A percentile compares a stretch with the other conserved stretches of the same genome.
phyloP scores from a whole-genome alignment of 768 basidiomycete genomes.

The Tremella yokohamensis region DNA sequence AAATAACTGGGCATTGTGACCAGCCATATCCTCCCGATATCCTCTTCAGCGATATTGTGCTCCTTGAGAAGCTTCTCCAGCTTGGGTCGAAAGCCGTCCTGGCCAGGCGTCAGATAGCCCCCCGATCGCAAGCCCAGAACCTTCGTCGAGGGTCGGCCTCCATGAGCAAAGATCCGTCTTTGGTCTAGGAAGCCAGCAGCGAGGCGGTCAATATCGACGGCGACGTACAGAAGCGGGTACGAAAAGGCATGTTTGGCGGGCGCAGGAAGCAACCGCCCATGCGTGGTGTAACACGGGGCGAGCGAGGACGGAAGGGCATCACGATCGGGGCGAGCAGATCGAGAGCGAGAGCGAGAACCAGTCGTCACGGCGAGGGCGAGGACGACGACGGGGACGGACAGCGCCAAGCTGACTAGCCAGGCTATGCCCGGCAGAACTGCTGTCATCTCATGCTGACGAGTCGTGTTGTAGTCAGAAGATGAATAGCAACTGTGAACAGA shows the following conservation, averaged over 20 bases:
- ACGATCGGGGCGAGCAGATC: neutral
- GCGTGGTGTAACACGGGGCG: neutral
- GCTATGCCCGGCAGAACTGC: no score
- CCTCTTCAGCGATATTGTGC: constrained; percentile 5
- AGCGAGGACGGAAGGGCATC: neutral
- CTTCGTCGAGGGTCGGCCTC: constrained; percentile 53
- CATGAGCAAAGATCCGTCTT: constrained; percentile 59
- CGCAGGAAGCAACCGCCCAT: neutral
- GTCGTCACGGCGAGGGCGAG: no score
- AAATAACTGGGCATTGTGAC: constrained; percentile 69
- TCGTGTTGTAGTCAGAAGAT: no score
- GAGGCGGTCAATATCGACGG: constrained; percentile 60
- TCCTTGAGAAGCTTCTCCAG: constrained; percentile 14
- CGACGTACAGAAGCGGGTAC: constrained; percentile 60
- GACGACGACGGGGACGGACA: no score
- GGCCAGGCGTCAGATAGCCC: constrained; percentile 54
- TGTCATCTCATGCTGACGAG: no score
- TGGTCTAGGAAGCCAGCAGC: constrained; percentile 57
- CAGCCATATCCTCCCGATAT: constrained; percentile 63
- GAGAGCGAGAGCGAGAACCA: no score
- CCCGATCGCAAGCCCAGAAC: constrained; percentile 56
- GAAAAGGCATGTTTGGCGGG: constrained; percentile 1
- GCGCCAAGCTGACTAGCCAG: no score
- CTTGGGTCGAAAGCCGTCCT: constrained; percentile 19
- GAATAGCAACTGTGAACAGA: no score